Evolutionary conservation across 2,329 filamentous ascomycete species (phyloP), one percentile per base, ranked within the genome.

Genomic region (Neospermospora avenae): DNA sequence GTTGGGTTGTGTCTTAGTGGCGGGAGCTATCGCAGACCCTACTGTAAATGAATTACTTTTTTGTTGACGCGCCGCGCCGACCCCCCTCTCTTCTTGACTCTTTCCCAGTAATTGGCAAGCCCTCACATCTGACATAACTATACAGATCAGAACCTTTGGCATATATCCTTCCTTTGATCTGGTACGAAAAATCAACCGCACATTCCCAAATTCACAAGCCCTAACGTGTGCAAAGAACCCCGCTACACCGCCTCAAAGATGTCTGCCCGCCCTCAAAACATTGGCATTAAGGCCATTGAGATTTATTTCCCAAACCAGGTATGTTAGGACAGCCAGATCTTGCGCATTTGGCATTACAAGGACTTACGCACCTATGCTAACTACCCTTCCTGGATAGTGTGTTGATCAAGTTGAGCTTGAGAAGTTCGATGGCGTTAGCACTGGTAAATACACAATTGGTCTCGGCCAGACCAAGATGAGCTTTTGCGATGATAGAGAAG

Each of bases 261-360:
- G 89, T 83, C 88, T 74, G 75, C 86, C 69, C 87, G 89, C 78
- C 89, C 90, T 67, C 86, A 92, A 77, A 93, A 93, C 79, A 88
- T 95, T 77, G 90, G 90, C 83, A 92, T 95, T 75, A 93, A 95
- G 81, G 90, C 89, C 88, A 90, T 95, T 77, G 90, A 95, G 76
- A 85, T 95, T 74, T 95, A 95, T 77, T 90, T 91, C 74, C 90
- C 90, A 67, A 89, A 83, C 76, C 90, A 93, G 86, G 90, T 93
- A 78, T 66, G 58, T 34, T 16, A 49, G 42, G 46, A 42, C 22
- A 2, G 16, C 20, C 25, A 28, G 18, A 25, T 10, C 13, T 45
- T 42, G 11, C 14, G 20, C 22, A 7, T 28, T 3, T 28, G 16
- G 16, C 1, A 54, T 22, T 22, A 16, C 18, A 13, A 14, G n/a